phyloP scores from a whole-genome alignment of 495 filamentous ascomycete species.

The Aspergillus mulundensis region DNA sequence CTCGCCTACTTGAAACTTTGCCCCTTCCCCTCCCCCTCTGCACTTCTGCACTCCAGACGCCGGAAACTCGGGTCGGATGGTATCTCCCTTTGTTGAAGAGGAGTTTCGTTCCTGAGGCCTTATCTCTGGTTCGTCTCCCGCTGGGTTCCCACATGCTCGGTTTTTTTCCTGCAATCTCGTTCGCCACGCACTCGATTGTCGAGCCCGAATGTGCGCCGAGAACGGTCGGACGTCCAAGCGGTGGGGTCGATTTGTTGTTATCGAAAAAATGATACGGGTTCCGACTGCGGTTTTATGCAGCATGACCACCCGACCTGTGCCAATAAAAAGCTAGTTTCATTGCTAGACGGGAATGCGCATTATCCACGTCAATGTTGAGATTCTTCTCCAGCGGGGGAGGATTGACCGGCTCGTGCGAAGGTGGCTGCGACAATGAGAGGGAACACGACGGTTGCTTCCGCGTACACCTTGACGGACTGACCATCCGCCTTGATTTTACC shows the following conservation, averaged over 20 bases:
- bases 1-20: slow-evolving; percentile 12
- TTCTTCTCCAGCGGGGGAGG: slow-evolving; percentile 1
- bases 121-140: slow-evolving; percentile 2
- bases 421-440: slow-evolving; percentile 93
- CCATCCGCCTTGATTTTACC: slow-evolving; percentile 91
- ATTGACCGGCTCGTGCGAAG: slow-evolving; percentile 55
- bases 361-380: slow-evolving; percentile 10
- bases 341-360: background rate
- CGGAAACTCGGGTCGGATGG: slow-evolving; percentile 1
- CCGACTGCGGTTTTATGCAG: slow-evolving; percentile 2
- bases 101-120: background rate
- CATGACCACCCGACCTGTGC: background rate
- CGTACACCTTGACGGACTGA: slow-evolving; percentile 87
- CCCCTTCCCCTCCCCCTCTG: slow-evolving; percentile 2
- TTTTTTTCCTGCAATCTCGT: background rate
- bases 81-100: background rate
- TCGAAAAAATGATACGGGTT: background rate
- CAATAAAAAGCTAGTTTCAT: background rate
- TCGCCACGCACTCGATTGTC: background rate
- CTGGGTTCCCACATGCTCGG: background rate
- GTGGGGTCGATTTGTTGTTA: slow-evolving; percentile 2
- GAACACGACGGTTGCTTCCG: slow-evolving; percentile 88
- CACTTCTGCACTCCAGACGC: background rate
- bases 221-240: background rate
- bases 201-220: background rate